These are phyloP conservation scores for Pterula multifida DNA, from an alignment of 1,284 basidiomycete species.

Conservation along the genomic window DNA sequence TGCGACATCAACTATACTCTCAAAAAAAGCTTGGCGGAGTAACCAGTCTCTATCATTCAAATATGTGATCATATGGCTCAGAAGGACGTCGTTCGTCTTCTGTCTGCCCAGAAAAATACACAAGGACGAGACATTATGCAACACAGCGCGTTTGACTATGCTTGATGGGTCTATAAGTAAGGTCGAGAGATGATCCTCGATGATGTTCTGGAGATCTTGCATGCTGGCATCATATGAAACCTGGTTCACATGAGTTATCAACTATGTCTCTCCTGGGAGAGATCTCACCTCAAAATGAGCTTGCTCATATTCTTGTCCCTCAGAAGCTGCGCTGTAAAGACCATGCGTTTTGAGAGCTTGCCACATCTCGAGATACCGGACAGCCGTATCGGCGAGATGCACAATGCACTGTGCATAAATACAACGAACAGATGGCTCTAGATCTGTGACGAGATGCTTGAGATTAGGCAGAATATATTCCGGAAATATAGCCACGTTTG, in stretches of 20 bases:
- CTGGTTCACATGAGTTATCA: constrained; percentile 26
- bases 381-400: constrained; percentile 73
- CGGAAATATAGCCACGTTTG: constrained; percentile 79
- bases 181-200: constrained; percentile 82
- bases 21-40: constrained; percentile 85
- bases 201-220: constrained; percentile 73
- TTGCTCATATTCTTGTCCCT: constrained; percentile 64
- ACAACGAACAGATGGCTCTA: constrained; percentile 81
- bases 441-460: constrained; percentile 69
- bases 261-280: constrained; percentile 3
- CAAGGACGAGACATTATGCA: constrained; percentile 76
- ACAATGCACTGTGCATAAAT: constrained; percentile 85
- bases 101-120: constrained; percentile 90
- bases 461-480: constrained; percentile 95
- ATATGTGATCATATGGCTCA: constrained; percentile 98
- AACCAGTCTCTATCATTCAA: constrained; percentile 94
- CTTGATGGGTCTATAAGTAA: constrained; percentile 67
- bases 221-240: constrained; percentile 82
- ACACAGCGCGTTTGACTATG: constrained; percentile 63
- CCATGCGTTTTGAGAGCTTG: constrained; percentile 82
- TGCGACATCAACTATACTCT: constrained; percentile 90
- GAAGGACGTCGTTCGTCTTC: constrained; percentile 87
- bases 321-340: constrained; percentile 50
- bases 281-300: constrained; percentile 57
- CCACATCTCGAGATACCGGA: constrained; percentile 83